A percentile compares a stretch with the other conserved stretches of the same genome.
Evolutionary conservation across 345 rosid species (phyloP).

Genomic region (Sonneratia caseolaris): DNA sequence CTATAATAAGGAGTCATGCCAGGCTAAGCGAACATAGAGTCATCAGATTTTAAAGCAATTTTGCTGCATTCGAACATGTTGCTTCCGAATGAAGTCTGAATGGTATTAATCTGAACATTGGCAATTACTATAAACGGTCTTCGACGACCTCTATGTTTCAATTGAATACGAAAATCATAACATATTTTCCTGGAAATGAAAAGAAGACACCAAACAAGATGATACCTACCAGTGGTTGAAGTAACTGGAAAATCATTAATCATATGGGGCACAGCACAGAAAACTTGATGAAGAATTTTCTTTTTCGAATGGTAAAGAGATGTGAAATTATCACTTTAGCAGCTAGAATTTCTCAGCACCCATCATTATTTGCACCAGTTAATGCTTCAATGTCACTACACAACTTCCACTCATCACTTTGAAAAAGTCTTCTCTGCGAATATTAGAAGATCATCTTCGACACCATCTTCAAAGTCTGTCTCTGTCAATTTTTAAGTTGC

Average conservation of each 20-base stretch:
- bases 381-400: not conserved
- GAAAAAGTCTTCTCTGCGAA: not conserved
- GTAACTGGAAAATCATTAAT: not conserved
- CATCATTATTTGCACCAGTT: slow-evolving; percentile 1
- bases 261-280: not conserved
- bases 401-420: not conserved
- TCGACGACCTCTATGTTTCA: not conserved
- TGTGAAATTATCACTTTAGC: not conserved
- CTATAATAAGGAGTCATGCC: not conserved
- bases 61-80: not conserved
- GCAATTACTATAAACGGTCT: not conserved
- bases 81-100: not conserved
- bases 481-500: too few species aligned
- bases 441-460: not conserved
- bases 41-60: not conserved
- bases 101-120: not conserved
- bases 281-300: not conserved
- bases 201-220: not conserved
- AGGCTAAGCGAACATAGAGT: not conserved
- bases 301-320: not conserved
- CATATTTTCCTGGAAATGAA: not conserved
- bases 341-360: not conserved
- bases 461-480: not conserved
- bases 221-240: not conserved
- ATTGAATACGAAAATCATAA: not conserved